A percentile compares a stretch with the other conserved stretches of the same genome.
Evolutionary conservation across 768 basidiomycete species (phyloP).

Genomic region (Boletus sp.): DNA sequence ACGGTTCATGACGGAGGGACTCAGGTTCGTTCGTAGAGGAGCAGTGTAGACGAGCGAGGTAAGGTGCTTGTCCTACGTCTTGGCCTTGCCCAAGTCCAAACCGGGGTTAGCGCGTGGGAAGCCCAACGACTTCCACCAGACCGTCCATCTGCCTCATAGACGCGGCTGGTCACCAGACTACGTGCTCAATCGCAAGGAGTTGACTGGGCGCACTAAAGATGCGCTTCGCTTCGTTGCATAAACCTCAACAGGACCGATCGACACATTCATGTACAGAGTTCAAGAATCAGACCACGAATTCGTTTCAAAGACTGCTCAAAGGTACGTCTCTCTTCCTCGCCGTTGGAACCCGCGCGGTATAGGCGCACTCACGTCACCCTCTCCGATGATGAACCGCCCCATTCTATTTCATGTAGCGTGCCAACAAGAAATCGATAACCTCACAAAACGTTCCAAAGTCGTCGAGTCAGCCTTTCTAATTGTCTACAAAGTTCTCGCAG

Average conservation of each 20-base stretch:
- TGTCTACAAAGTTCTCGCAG: constrained; percentile 93
- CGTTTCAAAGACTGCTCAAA: constrained; percentile 89
- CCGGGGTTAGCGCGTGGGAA: too few species aligned
- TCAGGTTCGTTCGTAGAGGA: too few species aligned
- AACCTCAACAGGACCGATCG: background rate
- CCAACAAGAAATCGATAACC: constrained; percentile 92
- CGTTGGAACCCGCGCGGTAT: background rate
- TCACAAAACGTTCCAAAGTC: constrained; percentile 88
- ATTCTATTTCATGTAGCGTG: constrained; percentile 56
- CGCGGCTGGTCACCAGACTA: constrained; percentile 20
- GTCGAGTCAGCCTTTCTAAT: constrained; percentile 97
- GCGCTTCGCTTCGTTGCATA: background rate
- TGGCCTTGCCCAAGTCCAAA: too few species aligned
- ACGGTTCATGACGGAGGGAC: too few species aligned
- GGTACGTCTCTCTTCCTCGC: constrained; percentile 40
- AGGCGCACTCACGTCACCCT: too few species aligned
- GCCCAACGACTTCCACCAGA: too few species aligned
- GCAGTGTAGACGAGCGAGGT: too few species aligned
- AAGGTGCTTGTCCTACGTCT: too few species aligned
- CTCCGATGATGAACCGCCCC: background rate
- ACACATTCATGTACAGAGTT: constrained; percentile 59
- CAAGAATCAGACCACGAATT: constrained; percentile 85
- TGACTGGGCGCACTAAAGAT: constrained; percentile 97
- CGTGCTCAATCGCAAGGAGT: constrained; percentile 85
- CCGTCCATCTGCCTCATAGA: too few species aligned